Base-by-base conservation (phyloP, 129 eudicot genomes). In the Ambrosia trifida region DNA sequence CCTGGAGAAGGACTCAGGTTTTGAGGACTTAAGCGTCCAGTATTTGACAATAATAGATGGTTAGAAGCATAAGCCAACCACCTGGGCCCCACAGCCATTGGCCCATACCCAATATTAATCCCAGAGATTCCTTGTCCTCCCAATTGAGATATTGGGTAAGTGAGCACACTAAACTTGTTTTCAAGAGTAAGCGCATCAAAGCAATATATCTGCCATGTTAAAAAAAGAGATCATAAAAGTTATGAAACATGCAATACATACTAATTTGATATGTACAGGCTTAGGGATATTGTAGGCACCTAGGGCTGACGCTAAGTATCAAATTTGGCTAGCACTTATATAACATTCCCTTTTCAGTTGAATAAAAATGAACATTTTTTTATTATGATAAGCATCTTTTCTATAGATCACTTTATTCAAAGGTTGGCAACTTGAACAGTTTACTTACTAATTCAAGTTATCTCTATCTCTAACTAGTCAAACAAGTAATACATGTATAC, bases 31-130 rank as follows among this genome's bases (percentile, higher is more conserved):
- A 90, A 73, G 53, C 97, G 83, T 9, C 99, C 96, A 13, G 89
- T 90, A 72, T 84, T 88, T 64, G 88, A 78, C 18, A 78, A 47
- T 77, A 88, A 72, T 18, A 96, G 97, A 41, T 89, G 83, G 74
- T 88, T 90, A 36, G 97, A 89, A 77, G 97, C 86, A 84, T 95
- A 95, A 13, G 99, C 97, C 82, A 95, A 78, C 99, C 99, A 95
- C 77, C 99, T 82, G 12, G 96, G 85, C 32, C 97, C 99, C 62
- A 95, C 92, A 58, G 87, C 89, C 97, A 95, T 90, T 41, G 99
- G 97, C 63, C 99, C 99, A 70, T 88, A 95, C 3, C 97, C 99
- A 40, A 87, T 86, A 70, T 84, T 88, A 17, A 90, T 79, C 64
- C 93, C 96, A 65, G 71, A 68, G 8, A 67, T 56, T 71, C 95